Conservation (phyloP, 345 rosid genomes). For the Cochlearia excelsa region DNA sequence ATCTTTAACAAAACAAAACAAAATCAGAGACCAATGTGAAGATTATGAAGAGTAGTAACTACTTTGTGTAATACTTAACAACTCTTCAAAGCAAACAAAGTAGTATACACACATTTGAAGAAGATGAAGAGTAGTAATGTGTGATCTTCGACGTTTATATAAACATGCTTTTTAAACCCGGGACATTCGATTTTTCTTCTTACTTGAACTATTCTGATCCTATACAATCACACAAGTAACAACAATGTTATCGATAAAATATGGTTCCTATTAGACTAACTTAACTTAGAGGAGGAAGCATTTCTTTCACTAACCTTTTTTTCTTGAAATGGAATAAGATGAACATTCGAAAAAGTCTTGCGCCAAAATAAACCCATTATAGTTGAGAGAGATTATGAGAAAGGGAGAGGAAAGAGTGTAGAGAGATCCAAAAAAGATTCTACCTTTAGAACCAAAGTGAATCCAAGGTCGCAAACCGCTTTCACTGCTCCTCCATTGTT, state of each 20-base stretch:
- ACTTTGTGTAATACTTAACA: too few relatives aligned
- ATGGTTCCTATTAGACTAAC: neutral
- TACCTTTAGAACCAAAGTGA: constrained; percentile 54
- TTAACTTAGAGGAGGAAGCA: neutral
- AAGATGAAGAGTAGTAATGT: too few relatives aligned
- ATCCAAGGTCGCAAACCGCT: constrained; percentile 77
- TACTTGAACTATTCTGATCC: constrained; percentile 51
- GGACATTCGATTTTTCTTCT: constrained; percentile 51
- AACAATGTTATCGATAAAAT: too few relatives aligned
- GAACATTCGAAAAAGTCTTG: constrained; percentile 94
- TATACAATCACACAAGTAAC: constrained; percentile 29
- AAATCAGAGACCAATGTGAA: too few relatives aligned
- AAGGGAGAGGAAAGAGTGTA: neutral
- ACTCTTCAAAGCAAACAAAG: too few relatives aligned
- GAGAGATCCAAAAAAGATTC: constrained; percentile 2
- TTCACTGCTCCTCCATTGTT: constrained; percentile 82
- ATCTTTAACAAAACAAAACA: too few relatives aligned
- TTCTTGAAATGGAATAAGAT: constrained; percentile 68
- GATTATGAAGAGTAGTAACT: too few relatives aligned
- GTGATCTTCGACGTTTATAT: constrained; percentile 88
- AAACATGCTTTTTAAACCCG: constrained; percentile 83
- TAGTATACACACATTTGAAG: too few relatives aligned
- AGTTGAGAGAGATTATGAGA: neutral
- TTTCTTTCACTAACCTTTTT: constrained; percentile 51
- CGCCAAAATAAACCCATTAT: too few relatives aligned